Evolutionary conservation across 257 asterid species (phyloP).

Genomic region (Salvia splendens): DNA sequence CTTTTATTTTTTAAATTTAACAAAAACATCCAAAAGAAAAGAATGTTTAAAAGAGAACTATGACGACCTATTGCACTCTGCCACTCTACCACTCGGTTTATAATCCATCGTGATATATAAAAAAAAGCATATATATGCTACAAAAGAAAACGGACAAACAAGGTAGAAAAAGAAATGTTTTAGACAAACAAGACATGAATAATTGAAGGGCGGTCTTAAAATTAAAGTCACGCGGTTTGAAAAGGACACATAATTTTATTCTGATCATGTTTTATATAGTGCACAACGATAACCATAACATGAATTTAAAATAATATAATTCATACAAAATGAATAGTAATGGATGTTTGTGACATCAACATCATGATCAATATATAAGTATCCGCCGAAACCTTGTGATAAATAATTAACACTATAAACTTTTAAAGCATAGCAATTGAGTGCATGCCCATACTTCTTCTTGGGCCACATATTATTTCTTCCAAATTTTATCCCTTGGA

Average conservation of each 20-base stretch:
- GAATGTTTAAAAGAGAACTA: neutral
- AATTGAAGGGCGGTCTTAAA: neutral
- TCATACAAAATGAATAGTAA: neutral
- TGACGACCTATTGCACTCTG: neutral
- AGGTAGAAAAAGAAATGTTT: conserved; percentile 6
- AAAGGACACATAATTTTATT: neutral
- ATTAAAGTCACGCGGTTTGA: neutral
- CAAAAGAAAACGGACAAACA: neutral
- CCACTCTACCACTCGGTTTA: neutral
- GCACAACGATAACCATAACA: neutral
- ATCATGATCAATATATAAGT: neutral
- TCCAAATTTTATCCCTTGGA: conserved; percentile 5
- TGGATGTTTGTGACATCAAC: conserved; percentile 32
- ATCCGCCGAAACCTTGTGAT: neutral
- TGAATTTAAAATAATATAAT: neutral
- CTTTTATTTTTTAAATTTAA: neutral
- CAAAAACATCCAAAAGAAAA: neutral
- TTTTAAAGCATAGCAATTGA: conserved; percentile 21
- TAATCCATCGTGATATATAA: neutral
- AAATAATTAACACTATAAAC: neutral
- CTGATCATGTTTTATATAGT: neutral
- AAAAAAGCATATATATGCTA: neutral
- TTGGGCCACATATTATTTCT: conserved; percentile 31
- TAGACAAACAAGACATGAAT: conserved; percentile 19
- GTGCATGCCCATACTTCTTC: conserved; percentile 28